Percentiles rank a stretch among this genome's conserved stretches.
These are phyloP conservation scores for Physocladia obscura DNA, from an alignment of 192 early-diverging fungal genomes.

Conservation along the genomic window DNA sequence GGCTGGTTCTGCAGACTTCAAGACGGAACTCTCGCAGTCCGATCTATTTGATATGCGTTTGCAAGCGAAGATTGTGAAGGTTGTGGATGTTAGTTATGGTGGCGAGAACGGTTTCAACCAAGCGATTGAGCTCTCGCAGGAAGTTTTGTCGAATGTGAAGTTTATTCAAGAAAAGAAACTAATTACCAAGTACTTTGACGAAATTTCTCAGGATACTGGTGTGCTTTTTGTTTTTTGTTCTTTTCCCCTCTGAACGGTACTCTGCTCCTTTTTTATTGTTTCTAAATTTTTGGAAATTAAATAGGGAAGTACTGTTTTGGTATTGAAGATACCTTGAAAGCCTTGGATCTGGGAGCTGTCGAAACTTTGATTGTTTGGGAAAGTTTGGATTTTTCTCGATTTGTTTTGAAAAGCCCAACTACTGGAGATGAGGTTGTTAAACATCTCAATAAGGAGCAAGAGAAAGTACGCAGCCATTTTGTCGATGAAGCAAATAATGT, in stretches of 20 bases:
- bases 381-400: conserved; percentile 80
- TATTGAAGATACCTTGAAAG: conserved; percentile 93
- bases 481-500: conserved; percentile 59
- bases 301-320: conserved; percentile 92
- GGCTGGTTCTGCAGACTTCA: conserved; percentile 99
- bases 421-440: conserved; percentile 67
- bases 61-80: conserved; percentile 81
- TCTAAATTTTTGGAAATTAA: no score
- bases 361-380: conserved; percentile 98
- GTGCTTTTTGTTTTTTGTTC: neutral
- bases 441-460: conserved; percentile 83
- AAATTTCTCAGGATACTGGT: conserved; percentile 89
- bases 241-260: neutral
- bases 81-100: conserved; percentile 97
- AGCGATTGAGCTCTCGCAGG: conserved; percentile 90
- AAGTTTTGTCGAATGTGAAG: conserved; percentile 93
- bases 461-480: conserved; percentile 75
- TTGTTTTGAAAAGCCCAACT: conserved; percentile 71
- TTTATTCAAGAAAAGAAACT: conserved; percentile 99
- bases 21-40: conserved; percentile 91
- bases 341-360: conserved; percentile 96
- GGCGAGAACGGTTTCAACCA: conserved; percentile 99
- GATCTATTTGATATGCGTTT: conserved; percentile 96
- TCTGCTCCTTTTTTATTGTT: neutral
- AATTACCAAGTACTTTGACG: conserved; percentile 93